Conservation (phyloP, 768 basidiomycete genomes). For the Sistotremastrum suecicum region DNA sequence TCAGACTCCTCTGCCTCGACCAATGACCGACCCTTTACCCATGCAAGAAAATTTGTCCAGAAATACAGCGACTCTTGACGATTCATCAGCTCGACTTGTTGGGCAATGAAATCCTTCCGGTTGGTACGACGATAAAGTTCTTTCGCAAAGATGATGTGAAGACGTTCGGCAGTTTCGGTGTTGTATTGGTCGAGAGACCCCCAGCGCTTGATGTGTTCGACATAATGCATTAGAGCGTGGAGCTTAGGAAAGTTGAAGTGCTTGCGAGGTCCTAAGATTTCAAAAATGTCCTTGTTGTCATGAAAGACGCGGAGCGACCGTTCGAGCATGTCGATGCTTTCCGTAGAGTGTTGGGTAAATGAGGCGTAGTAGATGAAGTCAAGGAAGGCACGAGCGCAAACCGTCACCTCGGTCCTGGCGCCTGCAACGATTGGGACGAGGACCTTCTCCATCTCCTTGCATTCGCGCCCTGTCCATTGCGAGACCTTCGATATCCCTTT, state of each 20-base stretch:
- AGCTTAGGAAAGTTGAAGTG: slow-evolving; percentile 20
- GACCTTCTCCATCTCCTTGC: slow-evolving; percentile 19
- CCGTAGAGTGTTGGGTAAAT: slow-evolving; percentile 12
- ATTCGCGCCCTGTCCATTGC: slow-evolving; percentile 31
- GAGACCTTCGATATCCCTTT: slow-evolving; percentile 26
- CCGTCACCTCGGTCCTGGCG: slow-evolving; percentile 1
- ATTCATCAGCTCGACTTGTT: slow-evolving; percentile 9
- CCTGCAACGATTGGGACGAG: slow-evolving; percentile 16
- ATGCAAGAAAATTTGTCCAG: neutral
- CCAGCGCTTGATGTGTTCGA: slow-evolving; percentile 8
- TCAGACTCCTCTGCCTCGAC: too few relatives aligned
- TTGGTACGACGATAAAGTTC: slow-evolving; percentile 14
- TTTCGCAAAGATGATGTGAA: slow-evolving; percentile 32
- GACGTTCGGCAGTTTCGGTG: slow-evolving; percentile 18
- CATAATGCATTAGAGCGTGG: slow-evolving; percentile 13
- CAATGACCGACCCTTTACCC: too few relatives aligned
- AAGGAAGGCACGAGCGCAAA: slow-evolving; percentile 7
- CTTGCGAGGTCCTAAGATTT: slow-evolving; percentile 9
- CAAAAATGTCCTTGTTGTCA: slow-evolving; percentile 13
- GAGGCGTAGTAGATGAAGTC: slow-evolving; percentile 18
- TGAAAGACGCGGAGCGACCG: slow-evolving; percentile 13
- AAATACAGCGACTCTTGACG: slow-evolving; percentile 4
- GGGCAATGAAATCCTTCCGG: slow-evolving; percentile 10
- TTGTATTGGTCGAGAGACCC: slow-evolving; percentile 18
- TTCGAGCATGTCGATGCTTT: slow-evolving; percentile 8